Evolutionary conservation across 1,139 yeast species (phyloP).

Genomic region (Torulaspora globosa): DNA sequence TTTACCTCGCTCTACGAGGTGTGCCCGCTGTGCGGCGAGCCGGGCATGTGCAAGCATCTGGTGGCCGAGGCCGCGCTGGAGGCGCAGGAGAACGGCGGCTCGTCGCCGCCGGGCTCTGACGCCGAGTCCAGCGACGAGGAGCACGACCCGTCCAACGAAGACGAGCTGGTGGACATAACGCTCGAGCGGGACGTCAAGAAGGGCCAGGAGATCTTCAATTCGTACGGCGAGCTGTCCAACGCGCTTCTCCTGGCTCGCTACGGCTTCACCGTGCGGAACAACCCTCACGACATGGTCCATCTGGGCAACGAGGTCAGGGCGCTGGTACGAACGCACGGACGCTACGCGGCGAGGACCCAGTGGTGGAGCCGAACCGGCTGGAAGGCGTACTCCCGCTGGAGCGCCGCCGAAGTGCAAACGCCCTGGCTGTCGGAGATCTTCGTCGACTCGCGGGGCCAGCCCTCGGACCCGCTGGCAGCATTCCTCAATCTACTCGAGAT

Average conservation of each 20-base stretch:
- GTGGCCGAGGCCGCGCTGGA: constrained; percentile 22
- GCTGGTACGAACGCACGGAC: constrained; percentile 39
- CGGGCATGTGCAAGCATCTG: constrained; percentile 52
- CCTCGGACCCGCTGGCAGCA: constrained; percentile 11
- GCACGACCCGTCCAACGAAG: constrained; percentile 3
- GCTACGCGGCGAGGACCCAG: constrained; percentile 44
- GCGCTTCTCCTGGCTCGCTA: constrained; percentile 65
- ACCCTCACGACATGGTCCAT: constrained; percentile 55
- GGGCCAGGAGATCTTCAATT: constrained; percentile 65
- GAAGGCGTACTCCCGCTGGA: constrained; percentile 36
- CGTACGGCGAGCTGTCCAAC: constrained; percentile 71
- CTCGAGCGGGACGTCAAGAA: constrained; percentile 41
- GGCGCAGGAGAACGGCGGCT: constrained; percentile 10
- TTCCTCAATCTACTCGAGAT: constrained; percentile 11
- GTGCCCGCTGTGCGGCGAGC: constrained; percentile 68
- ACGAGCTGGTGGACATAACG: constrained; percentile 46
- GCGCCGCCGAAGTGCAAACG: neutral
- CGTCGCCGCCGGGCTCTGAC: constrained; percentile 27
- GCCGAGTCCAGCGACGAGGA: constrained; percentile 29
- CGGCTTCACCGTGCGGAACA: constrained; percentile 61
- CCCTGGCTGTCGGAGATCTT: constrained; percentile 20
- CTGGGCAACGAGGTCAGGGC: constrained; percentile 51
- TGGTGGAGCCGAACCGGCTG: constrained; percentile 65
- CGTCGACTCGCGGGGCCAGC: constrained; percentile 14
- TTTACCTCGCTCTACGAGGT: constrained; percentile 71